Base-by-base conservation (phyloP, 2,329 filamentous ascomycete genomes). In the Ophiocordyceps unilateralis region DNA sequence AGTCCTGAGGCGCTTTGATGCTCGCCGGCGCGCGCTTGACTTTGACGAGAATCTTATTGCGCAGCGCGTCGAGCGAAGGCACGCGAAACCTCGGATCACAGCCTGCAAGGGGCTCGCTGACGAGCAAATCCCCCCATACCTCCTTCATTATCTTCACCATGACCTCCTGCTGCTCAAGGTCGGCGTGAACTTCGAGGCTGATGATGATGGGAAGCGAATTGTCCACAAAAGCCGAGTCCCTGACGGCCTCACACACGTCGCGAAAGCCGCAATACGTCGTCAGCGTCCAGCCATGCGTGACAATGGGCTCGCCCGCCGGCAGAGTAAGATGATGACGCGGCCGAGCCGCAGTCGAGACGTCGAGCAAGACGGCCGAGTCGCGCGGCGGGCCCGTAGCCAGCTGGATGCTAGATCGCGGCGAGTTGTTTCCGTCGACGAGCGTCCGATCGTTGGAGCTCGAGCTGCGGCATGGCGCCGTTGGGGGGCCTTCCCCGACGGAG, bases 121-220 rank as follows among this genome's bases (percentile, higher is more conserved):
- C 68, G 6, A 96, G 68, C 52, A 82, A 64, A 0, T 74, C 78
- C 36, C 72, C 74, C 87, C 88, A 98, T 49, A 84, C 81, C 50
- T 94, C 78, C 49, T 78, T 78, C 82, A 98, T 95, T 48, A 96
- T 93, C 44, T 83, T 74, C 11, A 94, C 88, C 84, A 96, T 95
- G 41, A 83, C 72, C 49, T 86, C 78, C 59, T 98, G 91, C 59
- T 96, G 89, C 43, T 83, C 76, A 1, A 72, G 65, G 47, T 81
- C 76, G 14, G 86, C 81, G 58, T 96, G 89, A 0, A 96, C 84
- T 60, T 98, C 91, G 6, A 96, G 70, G 57, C 87, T 94, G 49
- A 96, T 76, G 45, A 96, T 93, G 34, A 98, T 67, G 1, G 91
- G 91, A 19, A 94, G 67, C 42, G 83, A 74, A 46, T 76, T 88